Evolutionary conservation across 2,329 filamentous ascomycete genomes (phyloP).

Genomic region (Fusarium euwallaceae): DNA sequence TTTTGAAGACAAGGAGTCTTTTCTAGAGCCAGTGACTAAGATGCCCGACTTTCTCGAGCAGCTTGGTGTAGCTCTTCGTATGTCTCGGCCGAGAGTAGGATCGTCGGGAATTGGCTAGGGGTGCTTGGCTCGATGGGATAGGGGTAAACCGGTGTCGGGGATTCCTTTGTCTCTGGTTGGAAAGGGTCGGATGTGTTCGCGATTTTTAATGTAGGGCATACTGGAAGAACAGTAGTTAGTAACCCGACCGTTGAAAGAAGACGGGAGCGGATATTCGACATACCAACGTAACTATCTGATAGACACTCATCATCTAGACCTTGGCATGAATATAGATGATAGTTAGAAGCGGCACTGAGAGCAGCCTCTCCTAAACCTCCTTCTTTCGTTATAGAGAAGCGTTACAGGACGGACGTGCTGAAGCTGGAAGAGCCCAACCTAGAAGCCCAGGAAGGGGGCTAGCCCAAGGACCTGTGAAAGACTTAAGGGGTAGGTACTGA

Average conservation of each 20-base stretch:
- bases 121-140: not conserved
- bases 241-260: not conserved
- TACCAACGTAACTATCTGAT: not conserved
- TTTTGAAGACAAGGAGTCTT: not conserved
- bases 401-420: too few species aligned
- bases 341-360: not conserved
- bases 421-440: not conserved
- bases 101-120: too few species aligned
- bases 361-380: not conserved
- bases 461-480: not conserved
- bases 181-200: not conserved
- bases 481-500: not conserved
- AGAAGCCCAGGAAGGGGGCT: not conserved
- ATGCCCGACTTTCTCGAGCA: not conserved
- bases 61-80: not conserved
- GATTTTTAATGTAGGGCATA: not conserved
- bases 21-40: not conserved
- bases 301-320: not conserved
- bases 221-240: not conserved
- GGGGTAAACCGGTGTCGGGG: not conserved
- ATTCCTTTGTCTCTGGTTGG: not conserved
- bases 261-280: not conserved
- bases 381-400: not conserved
- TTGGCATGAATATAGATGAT: not conserved
- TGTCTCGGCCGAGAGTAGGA: too few species aligned